phyloP scores from a whole-genome alignment of 495 filamentous ascomycete species.

The Aspergillus baeticus region DNA sequence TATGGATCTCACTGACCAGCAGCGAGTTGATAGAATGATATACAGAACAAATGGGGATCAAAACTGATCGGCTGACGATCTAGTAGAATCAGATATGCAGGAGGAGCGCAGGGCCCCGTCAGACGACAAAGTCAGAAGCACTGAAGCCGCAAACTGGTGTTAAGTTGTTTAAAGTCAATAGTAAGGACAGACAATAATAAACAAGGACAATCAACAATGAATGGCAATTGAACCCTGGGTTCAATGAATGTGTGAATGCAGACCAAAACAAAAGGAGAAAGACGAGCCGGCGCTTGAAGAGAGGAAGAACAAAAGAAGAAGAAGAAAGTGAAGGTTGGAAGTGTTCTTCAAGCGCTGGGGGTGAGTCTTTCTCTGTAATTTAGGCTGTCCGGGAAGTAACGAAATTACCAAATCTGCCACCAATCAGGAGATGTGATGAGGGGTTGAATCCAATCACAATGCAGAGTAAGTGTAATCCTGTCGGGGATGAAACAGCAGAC shows the following conservation, averaged over 20 bases:
- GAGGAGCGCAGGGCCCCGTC: conserved; percentile 2
- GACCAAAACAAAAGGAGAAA: conserved; percentile 13
- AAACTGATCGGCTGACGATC: conserved; percentile 17
- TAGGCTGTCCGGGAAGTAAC: not conserved
- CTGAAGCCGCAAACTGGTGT: not conserved
- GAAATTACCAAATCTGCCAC: conserved; percentile 16
- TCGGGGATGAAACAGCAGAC: conserved; percentile 29
- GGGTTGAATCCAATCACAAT: conserved; percentile 25
- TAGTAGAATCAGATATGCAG: not conserved
- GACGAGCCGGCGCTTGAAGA: conserved; percentile 17
- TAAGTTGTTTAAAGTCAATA: conserved; percentile 8
- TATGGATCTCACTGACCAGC: conserved; percentile 35
- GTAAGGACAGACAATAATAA: conserved; percentile 6
- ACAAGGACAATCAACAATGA: conserved; percentile 1
- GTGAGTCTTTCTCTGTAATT: conserved; percentile 3
- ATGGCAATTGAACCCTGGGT: not conserved
- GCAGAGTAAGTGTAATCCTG: conserved; percentile 4
- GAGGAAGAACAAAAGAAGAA: conserved; percentile 5
- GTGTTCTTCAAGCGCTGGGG: not conserved
- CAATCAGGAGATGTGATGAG: conserved; percentile 7
- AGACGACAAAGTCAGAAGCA: conserved; percentile 19
- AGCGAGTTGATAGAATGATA: conserved; percentile 24
- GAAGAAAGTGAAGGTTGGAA: conserved; percentile 3
- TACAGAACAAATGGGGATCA: conserved; percentile 13
- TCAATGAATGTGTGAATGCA: conserved; percentile 15